Percentiles rank a stretch among this genome's conserved stretches.
Evolutionary conservation across 2,329 filamentous ascomycete species (phyloP).

Genomic region (Albophoma yamanashiensis): DNA sequence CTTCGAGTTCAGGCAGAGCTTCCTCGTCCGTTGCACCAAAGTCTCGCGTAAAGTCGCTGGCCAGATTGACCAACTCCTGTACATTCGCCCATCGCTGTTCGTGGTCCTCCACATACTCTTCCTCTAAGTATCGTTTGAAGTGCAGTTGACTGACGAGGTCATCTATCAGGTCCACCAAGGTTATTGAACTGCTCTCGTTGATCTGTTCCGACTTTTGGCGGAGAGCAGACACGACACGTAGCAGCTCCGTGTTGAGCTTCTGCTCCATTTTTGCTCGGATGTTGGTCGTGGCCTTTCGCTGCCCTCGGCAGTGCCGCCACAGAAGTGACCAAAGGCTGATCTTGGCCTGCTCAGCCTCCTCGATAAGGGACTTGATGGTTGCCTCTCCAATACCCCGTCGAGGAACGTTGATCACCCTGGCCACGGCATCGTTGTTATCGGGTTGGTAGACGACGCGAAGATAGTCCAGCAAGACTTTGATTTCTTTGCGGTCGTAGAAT

Average conservation of each 20-base stretch:
- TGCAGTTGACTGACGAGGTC: constrained; percentile 52
- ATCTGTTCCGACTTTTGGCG: constrained; percentile 18
- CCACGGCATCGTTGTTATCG: constrained; percentile 75
- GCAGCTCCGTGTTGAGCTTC: constrained; percentile 39
- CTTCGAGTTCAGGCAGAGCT: constrained; percentile 56
- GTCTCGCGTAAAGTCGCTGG: constrained; percentile 54
- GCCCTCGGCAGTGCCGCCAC: constrained; percentile 39
- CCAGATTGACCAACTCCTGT: constrained; percentile 74
- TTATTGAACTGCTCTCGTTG: constrained; percentile 14
- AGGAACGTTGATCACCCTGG: constrained; percentile 76
- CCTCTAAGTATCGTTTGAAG: constrained; percentile 64
- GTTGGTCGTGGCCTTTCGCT: constrained; percentile 34
- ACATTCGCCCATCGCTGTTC: constrained; percentile 82
- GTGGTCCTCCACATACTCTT: constrained; percentile 60
- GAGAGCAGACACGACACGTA: constrained; percentile 28
- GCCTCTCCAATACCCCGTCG: constrained; percentile 69
- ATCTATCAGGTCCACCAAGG: constrained; percentile 38
- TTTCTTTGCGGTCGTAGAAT: constrained; percentile 86
- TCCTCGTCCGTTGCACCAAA: constrained; percentile 38
- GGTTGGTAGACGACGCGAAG: constrained; percentile 76
- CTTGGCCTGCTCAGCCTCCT: constrained; percentile 62
- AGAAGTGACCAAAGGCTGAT: constrained; percentile 70
- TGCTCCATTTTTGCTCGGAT: constrained; percentile 41
- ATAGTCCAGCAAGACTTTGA: constrained; percentile 83
- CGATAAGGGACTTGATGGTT: constrained; percentile 62